A percentile compares a stretch with the other conserved stretches of the same genome.
These are phyloP conservation scores for Calonectria naviculata DNA, from an alignment of 2,329 filamentous ascomycete genomes.

Conservation along the genomic window DNA sequence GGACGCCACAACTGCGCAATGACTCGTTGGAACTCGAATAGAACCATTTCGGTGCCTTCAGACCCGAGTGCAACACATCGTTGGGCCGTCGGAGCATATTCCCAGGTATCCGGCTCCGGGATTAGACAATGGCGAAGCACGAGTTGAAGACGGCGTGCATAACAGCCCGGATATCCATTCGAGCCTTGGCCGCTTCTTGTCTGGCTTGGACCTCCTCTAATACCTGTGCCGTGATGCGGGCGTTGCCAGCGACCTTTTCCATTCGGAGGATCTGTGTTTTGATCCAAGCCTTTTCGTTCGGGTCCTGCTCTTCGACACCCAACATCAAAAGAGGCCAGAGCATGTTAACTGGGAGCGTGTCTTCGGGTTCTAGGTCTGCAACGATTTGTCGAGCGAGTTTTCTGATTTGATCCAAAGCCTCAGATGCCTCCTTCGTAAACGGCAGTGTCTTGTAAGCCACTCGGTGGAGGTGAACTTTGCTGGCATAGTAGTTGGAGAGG, in stretches of 20 bases:
- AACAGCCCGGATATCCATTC: constrained; percentile 57
- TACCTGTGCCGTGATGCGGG: constrained; percentile 57
- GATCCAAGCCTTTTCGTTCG: constrained; percentile 62
- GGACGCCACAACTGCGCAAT: constrained; percentile 1
- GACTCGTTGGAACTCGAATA: constrained; percentile 6
- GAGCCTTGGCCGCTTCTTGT: constrained; percentile 52
- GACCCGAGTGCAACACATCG: not conserved
- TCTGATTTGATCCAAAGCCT: constrained; percentile 61
- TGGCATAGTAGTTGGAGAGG: constrained; percentile 66
- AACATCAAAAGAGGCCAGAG: constrained; percentile 68
- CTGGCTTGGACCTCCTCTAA: constrained; percentile 57
- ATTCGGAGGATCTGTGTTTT: constrained; percentile 59
- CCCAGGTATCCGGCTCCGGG: not conserved
- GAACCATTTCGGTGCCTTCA: not conserved
- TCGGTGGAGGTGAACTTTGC: constrained; percentile 66
- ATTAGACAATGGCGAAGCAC: constrained; percentile 62
- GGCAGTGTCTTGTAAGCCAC: constrained; percentile 67
- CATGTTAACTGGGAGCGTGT: constrained; percentile 65
- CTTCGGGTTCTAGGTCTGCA: constrained; percentile 51
- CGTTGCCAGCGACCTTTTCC: constrained; percentile 57
- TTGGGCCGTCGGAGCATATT: not conserved
- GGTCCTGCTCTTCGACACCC: constrained; percentile 64
- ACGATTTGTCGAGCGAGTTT: constrained; percentile 57
- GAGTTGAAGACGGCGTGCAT: constrained; percentile 62
- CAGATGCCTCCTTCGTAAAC: constrained; percentile 59